Conservation (phyloP, 2,329 filamentous ascomycete species). For the Exophiala mesophila region DNA sequence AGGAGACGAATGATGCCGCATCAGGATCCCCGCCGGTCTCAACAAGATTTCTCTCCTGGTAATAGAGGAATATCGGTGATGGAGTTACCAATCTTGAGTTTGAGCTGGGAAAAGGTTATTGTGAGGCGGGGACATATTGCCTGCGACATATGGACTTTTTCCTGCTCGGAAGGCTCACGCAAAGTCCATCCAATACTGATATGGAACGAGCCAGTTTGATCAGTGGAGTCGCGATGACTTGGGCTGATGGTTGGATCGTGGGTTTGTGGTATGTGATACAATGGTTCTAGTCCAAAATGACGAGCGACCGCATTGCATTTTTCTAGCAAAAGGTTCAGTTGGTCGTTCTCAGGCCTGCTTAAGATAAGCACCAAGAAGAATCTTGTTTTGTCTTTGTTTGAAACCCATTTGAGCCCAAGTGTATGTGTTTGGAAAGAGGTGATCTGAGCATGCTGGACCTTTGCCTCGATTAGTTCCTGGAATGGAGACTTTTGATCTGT, state of each 20-base stretch:
- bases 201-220: slow-evolving; percentile 65
- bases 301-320: slow-evolving; percentile 62
- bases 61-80: slow-evolving; percentile 41
- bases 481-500: slow-evolving; percentile 70
- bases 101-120: slow-evolving; percentile 58
- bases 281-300: slow-evolving; percentile 59
- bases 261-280: slow-evolving; percentile 52
- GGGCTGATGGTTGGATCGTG: slow-evolving; percentile 24
- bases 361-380: slow-evolving; percentile 80
- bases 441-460: slow-evolving; percentile 33
- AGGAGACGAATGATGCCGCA: too few species aligned
- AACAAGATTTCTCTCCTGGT: too few species aligned
- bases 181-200: slow-evolving; percentile 85
- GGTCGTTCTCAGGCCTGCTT: slow-evolving; percentile 43
- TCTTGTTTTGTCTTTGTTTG: slow-evolving; percentile 62
- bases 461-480: slow-evolving; percentile 48
- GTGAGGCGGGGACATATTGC: slow-evolving; percentile 31
- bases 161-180: slow-evolving; percentile 45
- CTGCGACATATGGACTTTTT: slow-evolving; percentile 21
- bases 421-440: slow-evolving; percentile 47
- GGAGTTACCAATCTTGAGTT: slow-evolving; percentile 69
- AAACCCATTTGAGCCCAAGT: slow-evolving; percentile 56
- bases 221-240: slow-evolving; percentile 25
- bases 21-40: too few species aligned
- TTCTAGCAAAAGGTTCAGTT: slow-evolving; percentile 58